These are phyloP conservation scores for Diplotaxis tenuifolia DNA, from an alignment of 345 rosid genomes.

Conservation along the genomic window DNA sequence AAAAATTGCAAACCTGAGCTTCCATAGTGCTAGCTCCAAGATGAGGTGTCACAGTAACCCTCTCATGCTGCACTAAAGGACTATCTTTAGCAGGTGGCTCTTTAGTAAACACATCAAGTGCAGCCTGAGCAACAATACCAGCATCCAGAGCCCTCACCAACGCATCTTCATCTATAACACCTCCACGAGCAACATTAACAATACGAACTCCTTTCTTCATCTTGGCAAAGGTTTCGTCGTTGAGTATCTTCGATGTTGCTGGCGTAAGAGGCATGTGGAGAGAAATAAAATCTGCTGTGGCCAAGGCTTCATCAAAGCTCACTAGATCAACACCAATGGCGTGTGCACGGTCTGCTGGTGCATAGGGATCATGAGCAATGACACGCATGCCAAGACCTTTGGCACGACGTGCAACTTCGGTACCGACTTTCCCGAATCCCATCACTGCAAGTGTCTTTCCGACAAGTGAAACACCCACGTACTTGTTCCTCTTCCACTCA, in stretches of 20 bases:
- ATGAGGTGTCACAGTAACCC: slow-evolving; percentile 74
- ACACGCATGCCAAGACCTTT: slow-evolving; percentile 93
- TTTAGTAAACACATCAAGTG: slow-evolving; percentile 71
- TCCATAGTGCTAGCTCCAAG: slow-evolving; percentile 86
- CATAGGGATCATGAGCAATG: slow-evolving; percentile 77
- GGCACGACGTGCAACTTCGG: slow-evolving; percentile 79
- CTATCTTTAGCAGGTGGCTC: slow-evolving; percentile 72
- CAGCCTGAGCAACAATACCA: no score
- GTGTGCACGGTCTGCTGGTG: slow-evolving; percentile 77
- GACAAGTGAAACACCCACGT: slow-evolving; percentile 80
- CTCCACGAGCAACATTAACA: no score
- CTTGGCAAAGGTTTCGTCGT: slow-evolving; percentile 71
- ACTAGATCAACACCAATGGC: slow-evolving; percentile 75
- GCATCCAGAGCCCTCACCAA: slow-evolving; percentile 74
- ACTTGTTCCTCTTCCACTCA: slow-evolving; percentile 72
- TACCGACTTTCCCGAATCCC: slow-evolving; percentile 89
- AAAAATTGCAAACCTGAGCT: slow-evolving; percentile 59
- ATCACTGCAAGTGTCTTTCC: slow-evolving; percentile 68
- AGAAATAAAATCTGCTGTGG: slow-evolving; percentile 74
- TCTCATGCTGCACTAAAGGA: slow-evolving; percentile 68
- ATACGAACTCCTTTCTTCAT: slow-evolving; percentile 84
- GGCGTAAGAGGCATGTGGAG: slow-evolving; percentile 90
- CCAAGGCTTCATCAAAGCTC: slow-evolving; percentile 67
- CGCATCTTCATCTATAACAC: slow-evolving; percentile 84
- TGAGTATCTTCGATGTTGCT: slow-evolving; percentile 63